Base-by-base conservation (phyloP, 371 early-diverging fungal genomes). In the Funneliformis caledonium region DNA sequence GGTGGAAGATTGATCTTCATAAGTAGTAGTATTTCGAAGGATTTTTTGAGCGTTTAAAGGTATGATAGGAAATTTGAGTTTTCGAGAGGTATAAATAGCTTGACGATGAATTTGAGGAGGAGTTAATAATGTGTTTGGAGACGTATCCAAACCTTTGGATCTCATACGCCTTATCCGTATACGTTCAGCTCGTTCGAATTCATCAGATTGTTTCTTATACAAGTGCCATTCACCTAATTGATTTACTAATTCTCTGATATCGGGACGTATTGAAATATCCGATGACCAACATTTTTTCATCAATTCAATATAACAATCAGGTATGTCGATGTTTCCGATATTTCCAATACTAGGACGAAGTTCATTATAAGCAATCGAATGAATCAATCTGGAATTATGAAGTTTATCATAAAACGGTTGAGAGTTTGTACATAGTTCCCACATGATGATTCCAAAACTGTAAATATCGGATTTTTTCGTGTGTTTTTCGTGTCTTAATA, bases 401-500 rank as follows among this genome's bases (percentile, higher is more conserved):
- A 26, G 22, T 16, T 31, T 64, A 56, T 79, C 70, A 22, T 70
- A 59, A 60, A 59, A 70, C n/a, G 79, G 79, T 8, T 33, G 79
- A 11, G 33, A 16, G 43, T 70, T 70, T 16, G 59, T 37, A 5
- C 43, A 74, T 16, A 79, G 43, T 79, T 79, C 70, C 68, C 72
- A 68, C 79, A 79, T 79, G 31, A 79, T n/a, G 16, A 79, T 68
- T 2, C 70, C 79, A 69, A 79, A 70, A n/a, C 31, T 59, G 70
- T 79, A 79, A 56, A 79, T 67, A 19, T 69, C 72, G 1, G 70
- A 79, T 70, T 79, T 67, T 43, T 9, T 9, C 26, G 42, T 10
- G 26, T 59, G 12, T 4, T 12, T 12, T 60, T 64, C 56, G 12
- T 43, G 11, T 69, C 7, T 19, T 56, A 79, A 59, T n/a, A 79